Conservation (phyloP, 2,329 filamentous ascomycete genomes). For the Herpotrichia juniperi region DNA sequence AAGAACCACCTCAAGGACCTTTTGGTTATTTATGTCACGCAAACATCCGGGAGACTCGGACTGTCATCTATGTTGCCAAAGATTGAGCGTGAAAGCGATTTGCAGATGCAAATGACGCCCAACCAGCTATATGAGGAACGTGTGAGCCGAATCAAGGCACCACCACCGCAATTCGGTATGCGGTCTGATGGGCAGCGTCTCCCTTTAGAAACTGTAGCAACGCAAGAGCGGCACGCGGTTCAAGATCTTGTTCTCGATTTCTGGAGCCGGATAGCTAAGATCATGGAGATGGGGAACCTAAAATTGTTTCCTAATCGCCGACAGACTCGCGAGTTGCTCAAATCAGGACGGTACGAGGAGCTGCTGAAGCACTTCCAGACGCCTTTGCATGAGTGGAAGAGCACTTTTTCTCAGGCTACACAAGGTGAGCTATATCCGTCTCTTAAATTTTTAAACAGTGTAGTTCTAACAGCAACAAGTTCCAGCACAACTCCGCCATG, state of each 20-base stretch:
- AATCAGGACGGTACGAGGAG: constrained; percentile 81
- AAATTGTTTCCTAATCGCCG: constrained; percentile 85
- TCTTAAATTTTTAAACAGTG: constrained; percentile 4
- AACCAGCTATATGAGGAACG: constrained; percentile 44
- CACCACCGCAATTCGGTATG: constrained; percentile 42
- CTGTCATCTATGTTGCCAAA: constrained; percentile 90
- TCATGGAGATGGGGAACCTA: constrained; percentile 91
- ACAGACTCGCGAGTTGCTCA: constrained; percentile 87
- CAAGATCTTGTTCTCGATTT: constrained; percentile 73
- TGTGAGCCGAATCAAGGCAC: constrained; percentile 40
- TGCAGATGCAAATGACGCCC: constrained; percentile 32
- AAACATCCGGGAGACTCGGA: constrained; percentile 89
- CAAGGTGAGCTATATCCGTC: constrained; percentile 48
- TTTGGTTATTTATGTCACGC: constrained; percentile 87
- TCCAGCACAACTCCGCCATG: constrained; percentile 67
- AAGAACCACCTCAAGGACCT: constrained; percentile 83
- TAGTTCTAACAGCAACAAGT: constrained; percentile 48
- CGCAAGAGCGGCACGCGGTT: constrained; percentile 43
- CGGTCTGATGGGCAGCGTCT: constrained; percentile 43
- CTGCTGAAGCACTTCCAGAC: constrained; percentile 82
- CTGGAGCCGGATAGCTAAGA: constrained; percentile 91
- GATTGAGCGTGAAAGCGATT: constrained; percentile 33
- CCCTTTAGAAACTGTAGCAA: constrained; percentile 42
- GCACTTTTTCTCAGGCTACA: constrained; percentile 77
- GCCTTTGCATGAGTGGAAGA: constrained; percentile 77